These are phyloP conservation scores for Aotearoamyces nothofagi DNA, from an alignment of 2,329 filamentous ascomycete species.

Conservation along the genomic window DNA sequence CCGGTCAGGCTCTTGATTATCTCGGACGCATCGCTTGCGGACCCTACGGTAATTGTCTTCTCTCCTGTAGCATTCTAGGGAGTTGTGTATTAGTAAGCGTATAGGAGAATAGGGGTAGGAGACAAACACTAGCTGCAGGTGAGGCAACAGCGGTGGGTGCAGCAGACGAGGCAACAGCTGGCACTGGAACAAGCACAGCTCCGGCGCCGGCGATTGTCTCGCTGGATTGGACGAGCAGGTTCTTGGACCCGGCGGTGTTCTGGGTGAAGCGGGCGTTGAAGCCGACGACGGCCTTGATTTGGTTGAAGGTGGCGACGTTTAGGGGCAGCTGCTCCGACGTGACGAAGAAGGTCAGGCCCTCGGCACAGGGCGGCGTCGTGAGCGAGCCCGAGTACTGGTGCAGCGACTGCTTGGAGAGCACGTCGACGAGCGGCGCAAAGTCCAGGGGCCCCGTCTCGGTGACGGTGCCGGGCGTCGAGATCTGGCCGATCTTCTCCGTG, in stretches of 20 bases:
- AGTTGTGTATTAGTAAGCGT: no score
- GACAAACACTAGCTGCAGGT: no score
- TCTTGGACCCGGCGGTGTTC: slow-evolving; percentile 28
- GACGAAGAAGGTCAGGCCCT: slow-evolving; percentile 38
- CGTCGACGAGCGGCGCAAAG: not conserved
- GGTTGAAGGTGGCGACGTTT: slow-evolving; percentile 31
- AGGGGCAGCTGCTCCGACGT: slow-evolving; percentile 31
- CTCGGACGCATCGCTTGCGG: no score
- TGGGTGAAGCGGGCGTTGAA: slow-evolving; percentile 41
- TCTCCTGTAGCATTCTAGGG: no score
- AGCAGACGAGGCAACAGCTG: no score
- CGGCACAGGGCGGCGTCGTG: slow-evolving; percentile 46
- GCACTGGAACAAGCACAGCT: no score
- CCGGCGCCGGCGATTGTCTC: no score
- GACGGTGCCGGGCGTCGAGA: not conserved
- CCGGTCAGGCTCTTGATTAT: no score
- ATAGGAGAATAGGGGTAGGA: no score
- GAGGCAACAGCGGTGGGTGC: no score
- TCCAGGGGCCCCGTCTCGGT: not conserved
- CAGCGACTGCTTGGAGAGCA: not conserved
- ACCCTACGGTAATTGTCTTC: no score
- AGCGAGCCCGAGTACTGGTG: slow-evolving; percentile 38
- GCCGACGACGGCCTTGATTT: slow-evolving; percentile 34
- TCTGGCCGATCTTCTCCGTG: not conserved
- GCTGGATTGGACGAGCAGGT: no score